These are phyloP conservation scores for Didymella lethalis DNA, from an alignment of 2,329 filamentous ascomycete species.

Conservation along the genomic window DNA sequence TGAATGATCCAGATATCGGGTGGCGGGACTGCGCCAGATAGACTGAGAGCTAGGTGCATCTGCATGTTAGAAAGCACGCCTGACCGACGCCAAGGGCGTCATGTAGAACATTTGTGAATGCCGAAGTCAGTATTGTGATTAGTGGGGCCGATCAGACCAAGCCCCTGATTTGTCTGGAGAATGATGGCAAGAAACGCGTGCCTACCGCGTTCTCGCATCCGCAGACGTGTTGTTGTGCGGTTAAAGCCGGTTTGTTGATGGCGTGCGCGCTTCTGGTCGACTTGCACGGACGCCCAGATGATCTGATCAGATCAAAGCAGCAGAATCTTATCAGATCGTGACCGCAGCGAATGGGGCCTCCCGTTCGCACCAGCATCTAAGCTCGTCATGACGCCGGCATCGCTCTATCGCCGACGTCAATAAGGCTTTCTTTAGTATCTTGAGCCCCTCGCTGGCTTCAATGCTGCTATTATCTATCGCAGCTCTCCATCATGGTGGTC, in stretches of 20 bases:
- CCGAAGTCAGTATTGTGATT: not conserved
- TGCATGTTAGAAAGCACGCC: not conserved
- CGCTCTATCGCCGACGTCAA: conserved; percentile 17
- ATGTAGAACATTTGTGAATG: not conserved
- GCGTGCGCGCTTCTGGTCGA: conserved; percentile 1
- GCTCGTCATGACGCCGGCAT: conserved; percentile 33
- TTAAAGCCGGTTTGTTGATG: conserved; percentile 4
- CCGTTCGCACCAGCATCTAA: conserved; percentile 11
- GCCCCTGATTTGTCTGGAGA: too few relatives aligned
- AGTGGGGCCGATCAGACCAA: not conserved
- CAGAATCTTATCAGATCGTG: conserved; percentile 17
- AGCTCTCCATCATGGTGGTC: conserved; percentile 52
- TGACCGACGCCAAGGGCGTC: not conserved
- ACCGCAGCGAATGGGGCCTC: conserved; percentile 4
- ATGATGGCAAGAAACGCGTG: not conserved
- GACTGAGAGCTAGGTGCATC: too few relatives aligned
- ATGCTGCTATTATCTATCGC: conserved; percentile 34
- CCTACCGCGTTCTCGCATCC: conserved; percentile 1
- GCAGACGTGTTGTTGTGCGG: not conserved
- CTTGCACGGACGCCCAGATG: conserved; percentile 2
- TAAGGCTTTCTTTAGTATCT: conserved; percentile 10
- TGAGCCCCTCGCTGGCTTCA: conserved; percentile 31
- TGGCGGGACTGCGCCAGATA: too few relatives aligned
- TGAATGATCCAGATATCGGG: not conserved
- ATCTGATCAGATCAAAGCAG: conserved; percentile 7